These are phyloP conservation scores for Sporothrix curviconia DNA, from an alignment of 2,329 filamentous ascomycete genomes.

Conservation along the genomic window DNA sequence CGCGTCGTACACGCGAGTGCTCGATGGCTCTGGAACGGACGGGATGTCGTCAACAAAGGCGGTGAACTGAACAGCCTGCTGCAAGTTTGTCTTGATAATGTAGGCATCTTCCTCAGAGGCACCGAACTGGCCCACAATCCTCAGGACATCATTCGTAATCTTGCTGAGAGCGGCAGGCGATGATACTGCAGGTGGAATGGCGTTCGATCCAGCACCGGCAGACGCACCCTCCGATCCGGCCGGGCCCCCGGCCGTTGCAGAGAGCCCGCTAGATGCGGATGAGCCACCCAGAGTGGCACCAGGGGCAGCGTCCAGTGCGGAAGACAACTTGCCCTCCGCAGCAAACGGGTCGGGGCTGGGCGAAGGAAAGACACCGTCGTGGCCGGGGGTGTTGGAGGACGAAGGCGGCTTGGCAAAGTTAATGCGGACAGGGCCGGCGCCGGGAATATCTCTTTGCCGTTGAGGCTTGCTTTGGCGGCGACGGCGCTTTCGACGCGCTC, in stretches of 20 bases:
- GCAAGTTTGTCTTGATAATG: conserved; percentile 66
- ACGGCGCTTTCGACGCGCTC: conserved; percentile 86
- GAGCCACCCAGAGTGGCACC: conserved; percentile 27
- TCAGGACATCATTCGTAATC: conserved; percentile 73
- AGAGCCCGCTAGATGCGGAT: neutral
- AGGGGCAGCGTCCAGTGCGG: conserved; percentile 23
- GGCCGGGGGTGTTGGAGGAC: conserved; percentile 79
- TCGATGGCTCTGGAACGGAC: conserved; percentile 78
- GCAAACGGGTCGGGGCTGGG: conserved; percentile 83
- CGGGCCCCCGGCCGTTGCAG: conserved; percentile 24
- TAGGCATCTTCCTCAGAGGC: conserved; percentile 70
- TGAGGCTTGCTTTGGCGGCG: conserved; percentile 77
- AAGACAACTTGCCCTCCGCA: conserved; percentile 31
- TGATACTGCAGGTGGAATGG: conserved; percentile 42
- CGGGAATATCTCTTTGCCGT: conserved; percentile 97
- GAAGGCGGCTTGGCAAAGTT: conserved; percentile 96
- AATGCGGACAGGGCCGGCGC: conserved; percentile 87
- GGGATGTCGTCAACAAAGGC: conserved; percentile 77
- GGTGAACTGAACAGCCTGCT: conserved; percentile 68
- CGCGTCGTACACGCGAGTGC: conserved; percentile 84
- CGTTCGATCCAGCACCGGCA: conserved; percentile 2
- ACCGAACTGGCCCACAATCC: conserved; percentile 84
- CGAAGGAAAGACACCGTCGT: conserved; percentile 80
- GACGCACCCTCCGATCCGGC: conserved; percentile 17
- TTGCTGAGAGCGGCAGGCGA: conserved; percentile 68